A percentile compares a stretch with the other conserved stretches of the same genome.
Evolutionary conservation across 495 filamentous ascomycete species (phyloP).

Genomic region (Podospora pseudocomata): DNA sequence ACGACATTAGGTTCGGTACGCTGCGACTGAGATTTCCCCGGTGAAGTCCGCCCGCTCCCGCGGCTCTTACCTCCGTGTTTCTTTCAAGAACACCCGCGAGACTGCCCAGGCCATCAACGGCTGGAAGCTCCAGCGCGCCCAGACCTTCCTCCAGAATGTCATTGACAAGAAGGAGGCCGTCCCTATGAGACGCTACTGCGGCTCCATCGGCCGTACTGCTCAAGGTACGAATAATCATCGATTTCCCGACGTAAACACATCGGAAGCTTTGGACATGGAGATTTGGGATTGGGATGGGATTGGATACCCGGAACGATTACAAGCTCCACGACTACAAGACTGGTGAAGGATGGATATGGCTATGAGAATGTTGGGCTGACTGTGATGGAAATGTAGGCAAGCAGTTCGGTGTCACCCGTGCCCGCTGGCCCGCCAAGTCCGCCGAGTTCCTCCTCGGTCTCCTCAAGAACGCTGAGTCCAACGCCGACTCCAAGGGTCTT

Average conservation of each 20-base stretch:
- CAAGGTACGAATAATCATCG: slow-evolving; percentile 74
- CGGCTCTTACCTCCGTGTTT: slow-evolving; percentile 97
- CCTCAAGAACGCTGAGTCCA: slow-evolving; percentile 98
- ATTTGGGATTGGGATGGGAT: slow-evolving; percentile 4
- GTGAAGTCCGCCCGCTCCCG: slow-evolving; percentile 94
- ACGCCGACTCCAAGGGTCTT: slow-evolving; percentile 98
- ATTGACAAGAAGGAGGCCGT: slow-evolving; percentile 91
- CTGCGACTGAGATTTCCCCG: slow-evolving; percentile 79
- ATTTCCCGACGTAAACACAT: not conserved
- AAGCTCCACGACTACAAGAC: not conserved
- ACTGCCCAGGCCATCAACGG: slow-evolving; percentile 98
- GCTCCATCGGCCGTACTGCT: slow-evolving; percentile 85
- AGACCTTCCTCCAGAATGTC: slow-evolving; percentile 95
- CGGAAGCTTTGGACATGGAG: not conserved
- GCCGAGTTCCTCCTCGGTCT: slow-evolving; percentile 95
- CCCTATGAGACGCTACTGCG: slow-evolving; percentile 93
- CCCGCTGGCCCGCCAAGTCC: slow-evolving; percentile 98
- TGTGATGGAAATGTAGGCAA: slow-evolving; percentile 65
- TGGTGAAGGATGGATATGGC: not conserved
- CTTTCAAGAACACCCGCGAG: slow-evolving; percentile 99
- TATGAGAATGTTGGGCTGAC: slow-evolving; percentile 26
- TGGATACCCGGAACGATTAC: not conserved
- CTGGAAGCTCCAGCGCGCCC: slow-evolving; percentile 94
- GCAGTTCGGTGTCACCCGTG: slow-evolving; percentile 92
- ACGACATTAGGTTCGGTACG: slow-evolving; percentile 85